Evolutionary conservation across 768 basidiomycete species (phyloP), one percentile per base, ranked within the genome.

Genomic region (Suillus plorans): DNA sequence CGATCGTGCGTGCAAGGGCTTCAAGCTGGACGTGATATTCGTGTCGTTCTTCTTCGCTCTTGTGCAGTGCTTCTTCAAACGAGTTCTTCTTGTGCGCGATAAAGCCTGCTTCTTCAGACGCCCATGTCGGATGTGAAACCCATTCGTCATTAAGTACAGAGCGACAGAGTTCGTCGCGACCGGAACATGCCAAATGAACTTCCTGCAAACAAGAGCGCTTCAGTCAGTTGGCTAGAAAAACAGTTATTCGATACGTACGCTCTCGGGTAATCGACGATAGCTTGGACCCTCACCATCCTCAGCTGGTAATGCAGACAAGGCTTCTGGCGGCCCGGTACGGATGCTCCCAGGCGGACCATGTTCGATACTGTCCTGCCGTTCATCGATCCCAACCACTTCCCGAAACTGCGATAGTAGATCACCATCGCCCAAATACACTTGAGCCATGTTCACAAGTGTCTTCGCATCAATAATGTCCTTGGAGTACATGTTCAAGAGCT

Each of bases 121-220:
- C 95, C 94, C 95, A 97, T 1, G 95, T 97, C 4, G 97, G 97
- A 76, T 99, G 97, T 16, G 97, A 97, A 13, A 99, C 95, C 97
- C 97, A 99, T 69, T 90, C 87, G 72, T 99, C 96, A 73, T 99
- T 99, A 55, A 99, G 85, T 36, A 99, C 95, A 36, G 94, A 95
- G 74, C 95, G 92, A 73, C 93, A 96, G 63, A 98, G 89, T 67
- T 94, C 88, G 71, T 98, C 96, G 36, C 97, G 89, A 13, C 92
- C 96, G 4, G 97, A 97, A 74, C 97, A 99, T 34, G 94, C 92
- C 22, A 98, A 78, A 47, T 86, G 84, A 68, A 90, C 86, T 80
- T 99, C 97, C 95, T 97, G 71, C 68, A 60, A 66, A 52, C 42
- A 64, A 36, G 49, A 70, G 52, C 22, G 53, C 62, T 63, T 59